Percentiles rank a stretch among this genome's conserved stretches.
phyloP scores from a whole-genome alignment of 305 asterid genomes.

The Rubia occidens region DNA sequence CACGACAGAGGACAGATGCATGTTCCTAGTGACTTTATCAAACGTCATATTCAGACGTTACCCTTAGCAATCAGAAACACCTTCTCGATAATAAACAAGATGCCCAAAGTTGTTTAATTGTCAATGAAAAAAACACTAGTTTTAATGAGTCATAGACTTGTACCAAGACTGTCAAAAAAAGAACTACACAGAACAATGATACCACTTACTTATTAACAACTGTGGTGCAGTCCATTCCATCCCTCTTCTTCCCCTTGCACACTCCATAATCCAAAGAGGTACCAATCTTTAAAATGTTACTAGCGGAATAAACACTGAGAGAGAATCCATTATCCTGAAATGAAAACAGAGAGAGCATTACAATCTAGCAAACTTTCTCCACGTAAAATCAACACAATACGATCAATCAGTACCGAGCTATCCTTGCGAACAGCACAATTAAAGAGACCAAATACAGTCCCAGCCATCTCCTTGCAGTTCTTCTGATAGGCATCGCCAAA shows the following conservation, averaged over 20 bases:
- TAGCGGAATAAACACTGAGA: conserved; percentile 60
- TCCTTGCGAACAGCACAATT: conserved; percentile 68
- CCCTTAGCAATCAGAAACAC: not conserved
- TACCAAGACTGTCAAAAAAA: not conserved
- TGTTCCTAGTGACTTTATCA: not conserved
- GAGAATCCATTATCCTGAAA: conserved; percentile 68
- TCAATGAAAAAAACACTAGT: not conserved
- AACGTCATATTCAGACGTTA: not conserved
- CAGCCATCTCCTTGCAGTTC: conserved; percentile 50
- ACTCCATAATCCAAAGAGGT: conserved; percentile 63
- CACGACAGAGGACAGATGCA: not conserved
- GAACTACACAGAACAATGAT: conserved; percentile 2
- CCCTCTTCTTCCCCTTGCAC: conserved; percentile 70
- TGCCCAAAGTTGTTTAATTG: not conserved
- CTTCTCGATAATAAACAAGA: not conserved
- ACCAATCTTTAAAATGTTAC: conserved; percentile 72
- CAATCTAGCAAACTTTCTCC: conserved; percentile 7
- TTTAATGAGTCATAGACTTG: not conserved
- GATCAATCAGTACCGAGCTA: conserved; percentile 36
- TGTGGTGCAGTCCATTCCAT: conserved; percentile 55
- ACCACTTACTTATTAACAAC: conserved; percentile 52
- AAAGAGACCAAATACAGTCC: conserved; percentile 60
- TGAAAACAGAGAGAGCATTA: not conserved
- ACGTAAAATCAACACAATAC: conserved; percentile 11
- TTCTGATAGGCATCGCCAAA: conserved; percentile 87